These are phyloP conservation scores for Aspergillus neoniger DNA, from an alignment of 2,329 filamentous ascomycete species.

Conservation along the genomic window DNA sequence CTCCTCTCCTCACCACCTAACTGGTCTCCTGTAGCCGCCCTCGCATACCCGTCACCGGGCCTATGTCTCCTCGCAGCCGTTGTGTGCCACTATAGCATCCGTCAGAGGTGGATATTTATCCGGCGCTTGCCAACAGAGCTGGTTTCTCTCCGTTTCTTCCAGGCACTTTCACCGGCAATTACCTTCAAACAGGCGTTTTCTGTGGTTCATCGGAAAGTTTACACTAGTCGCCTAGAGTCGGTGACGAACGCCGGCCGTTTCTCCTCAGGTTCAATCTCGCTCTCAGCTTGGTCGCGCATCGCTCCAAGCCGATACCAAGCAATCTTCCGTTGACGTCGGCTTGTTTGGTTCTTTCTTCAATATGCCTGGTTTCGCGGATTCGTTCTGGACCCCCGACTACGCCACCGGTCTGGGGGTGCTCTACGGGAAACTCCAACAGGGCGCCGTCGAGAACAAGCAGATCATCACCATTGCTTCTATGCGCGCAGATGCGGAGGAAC, in stretches of 20 bases:
- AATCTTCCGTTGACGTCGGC: background rate
- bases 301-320: background rate
- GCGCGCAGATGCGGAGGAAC: constrained; percentile 93
- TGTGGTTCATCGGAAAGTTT: constrained; percentile 1
- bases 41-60: constrained; percentile 18
- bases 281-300: background rate
- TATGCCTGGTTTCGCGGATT: constrained; percentile 90
- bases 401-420: constrained; percentile 92
- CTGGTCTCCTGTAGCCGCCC: constrained; percentile 18
- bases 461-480: constrained; percentile 86
- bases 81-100: constrained; percentile 14
- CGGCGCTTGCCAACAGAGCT: constrained; percentile 13
- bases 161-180: background rate
- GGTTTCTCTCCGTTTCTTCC: constrained; percentile 12
- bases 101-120: constrained; percentile 10
- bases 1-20: background rate
- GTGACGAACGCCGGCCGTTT: constrained; percentile 1
- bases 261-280: background rate
- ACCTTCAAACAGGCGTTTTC: background rate
- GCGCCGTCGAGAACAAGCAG: constrained; percentile 92
- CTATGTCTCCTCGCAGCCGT: constrained; percentile 17
- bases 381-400: constrained; percentile 98
- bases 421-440: constrained; percentile 95
- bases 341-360: constrained; percentile 35
- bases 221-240: background rate